Evolutionary conservation across 1,284 basidiomycete genomes (phyloP).

Genomic region (Irpex rosettiformis): DNA sequence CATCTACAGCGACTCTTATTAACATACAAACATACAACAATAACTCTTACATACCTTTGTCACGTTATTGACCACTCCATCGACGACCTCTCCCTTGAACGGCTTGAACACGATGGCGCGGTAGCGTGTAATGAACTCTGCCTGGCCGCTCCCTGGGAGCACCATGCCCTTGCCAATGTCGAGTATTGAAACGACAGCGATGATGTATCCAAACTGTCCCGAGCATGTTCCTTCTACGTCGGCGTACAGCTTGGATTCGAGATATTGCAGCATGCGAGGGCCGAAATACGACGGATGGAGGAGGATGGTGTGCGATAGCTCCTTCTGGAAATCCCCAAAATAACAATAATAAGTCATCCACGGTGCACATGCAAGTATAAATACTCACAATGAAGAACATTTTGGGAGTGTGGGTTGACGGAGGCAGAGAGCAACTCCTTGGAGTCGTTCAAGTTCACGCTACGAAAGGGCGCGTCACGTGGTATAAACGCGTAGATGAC

Average conservation of each 20-base stretch:
- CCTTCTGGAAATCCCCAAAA: conserved; percentile 69
- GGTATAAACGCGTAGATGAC: too few relatives aligned
- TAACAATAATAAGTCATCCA: background rate
- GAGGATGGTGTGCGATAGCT: conserved; percentile 92
- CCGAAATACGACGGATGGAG: conserved; percentile 98
- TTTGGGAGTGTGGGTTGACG: background rate
- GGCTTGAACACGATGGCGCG: conserved; percentile 96
- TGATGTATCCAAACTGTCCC: conserved; percentile 96
- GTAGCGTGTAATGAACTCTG: conserved; percentile 89
- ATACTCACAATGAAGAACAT: conserved; percentile 5
- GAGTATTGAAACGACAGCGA: conserved; percentile 88
- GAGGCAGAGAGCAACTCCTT: too few relatives aligned
- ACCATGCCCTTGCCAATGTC: conserved; percentile 93
- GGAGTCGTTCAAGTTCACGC: too few relatives aligned
- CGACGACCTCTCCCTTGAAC: conserved; percentile 98
- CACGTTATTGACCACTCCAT: conserved; percentile 94
- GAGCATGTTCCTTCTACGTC: conserved; percentile 98
- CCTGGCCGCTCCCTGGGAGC: conserved; percentile 88
- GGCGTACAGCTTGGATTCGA: conserved; percentile 90
- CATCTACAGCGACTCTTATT: conserved; percentile 60
- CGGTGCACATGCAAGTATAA: background rate
- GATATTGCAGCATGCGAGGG: conserved; percentile 89
- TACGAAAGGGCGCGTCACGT: too few relatives aligned
- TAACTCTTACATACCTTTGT: conserved; percentile 94
- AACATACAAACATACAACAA: background rate